Conservation (phyloP, 2,329 filamentous ascomycete genomes). For the Fusarium camptoceras region DNA sequence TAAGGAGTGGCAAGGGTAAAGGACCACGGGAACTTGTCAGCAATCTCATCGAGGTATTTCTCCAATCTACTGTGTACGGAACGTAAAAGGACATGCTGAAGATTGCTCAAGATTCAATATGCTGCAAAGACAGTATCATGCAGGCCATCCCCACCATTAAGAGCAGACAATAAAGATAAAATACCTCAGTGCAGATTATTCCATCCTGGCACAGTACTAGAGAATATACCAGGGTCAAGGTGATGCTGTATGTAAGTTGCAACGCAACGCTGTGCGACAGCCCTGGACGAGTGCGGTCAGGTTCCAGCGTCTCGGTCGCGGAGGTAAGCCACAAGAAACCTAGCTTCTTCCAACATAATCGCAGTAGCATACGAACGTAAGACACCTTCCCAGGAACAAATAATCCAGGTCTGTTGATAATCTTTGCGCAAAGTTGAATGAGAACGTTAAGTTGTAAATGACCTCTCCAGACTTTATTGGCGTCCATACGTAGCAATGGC, state of each 20-base stretch:
- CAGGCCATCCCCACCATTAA: slow-evolving; percentile 40
- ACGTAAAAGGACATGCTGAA: slow-evolving; percentile 15
- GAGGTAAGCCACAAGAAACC: slow-evolving; percentile 38
- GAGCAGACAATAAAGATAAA: slow-evolving; percentile 7
- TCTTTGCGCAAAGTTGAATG: background rate
- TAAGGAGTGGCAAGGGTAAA: slow-evolving; percentile 32
- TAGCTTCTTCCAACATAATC: slow-evolving; percentile 14
- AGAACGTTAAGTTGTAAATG: background rate
- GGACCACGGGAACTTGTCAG: slow-evolving; percentile 29
- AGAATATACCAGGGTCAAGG: slow-evolving; percentile 22
- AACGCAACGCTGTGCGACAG: slow-evolving; percentile 28
- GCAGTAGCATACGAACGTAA: slow-evolving; percentile 5
- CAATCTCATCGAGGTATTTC: slow-evolving; percentile 23
- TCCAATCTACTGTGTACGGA: slow-evolving; percentile 23
- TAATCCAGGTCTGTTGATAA: background rate
- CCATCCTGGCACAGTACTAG: slow-evolving; percentile 2
- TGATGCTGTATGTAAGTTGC: slow-evolving; percentile 27
- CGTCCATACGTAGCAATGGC: background rate
- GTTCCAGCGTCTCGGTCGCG: slow-evolving; percentile 41
- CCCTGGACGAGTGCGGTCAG: slow-evolving; percentile 27
- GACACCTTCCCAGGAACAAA: background rate
- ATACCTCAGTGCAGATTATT: slow-evolving; percentile 15
- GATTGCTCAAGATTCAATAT: slow-evolving; percentile 9
- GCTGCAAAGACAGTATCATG: slow-evolving; percentile 29
- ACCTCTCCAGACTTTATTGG: background rate